Evolutionary conservation across 2,329 filamentous ascomycete genomes (phyloP).

Genomic region (Parastagonospora nodorum): DNA sequence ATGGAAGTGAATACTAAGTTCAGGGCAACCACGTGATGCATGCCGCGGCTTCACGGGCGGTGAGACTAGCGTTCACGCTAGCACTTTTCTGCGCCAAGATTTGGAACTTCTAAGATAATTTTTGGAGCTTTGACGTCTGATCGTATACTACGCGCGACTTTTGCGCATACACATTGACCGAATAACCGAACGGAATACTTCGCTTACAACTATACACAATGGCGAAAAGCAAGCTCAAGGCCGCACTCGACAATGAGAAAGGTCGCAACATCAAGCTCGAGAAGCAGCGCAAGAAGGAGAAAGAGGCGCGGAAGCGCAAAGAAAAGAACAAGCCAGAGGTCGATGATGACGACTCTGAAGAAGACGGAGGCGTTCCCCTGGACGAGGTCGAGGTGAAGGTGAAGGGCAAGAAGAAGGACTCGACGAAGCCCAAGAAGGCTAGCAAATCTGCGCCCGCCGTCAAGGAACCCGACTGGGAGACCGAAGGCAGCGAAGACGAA

Average conservation of each 20-base stretch:
- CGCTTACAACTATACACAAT: slow-evolving; percentile 33
- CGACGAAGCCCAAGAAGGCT: slow-evolving; percentile 36
- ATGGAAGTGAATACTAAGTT: slow-evolving; percentile 15
- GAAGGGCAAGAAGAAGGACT: slow-evolving; percentile 39
- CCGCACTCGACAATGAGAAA: slow-evolving; percentile 62
- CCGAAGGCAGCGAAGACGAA: slow-evolving; percentile 43
- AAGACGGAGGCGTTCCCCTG: slow-evolving; percentile 36
- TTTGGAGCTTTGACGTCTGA: slow-evolving; percentile 30
- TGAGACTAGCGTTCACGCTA: slow-evolving; percentile 33
- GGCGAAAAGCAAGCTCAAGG: slow-evolving; percentile 59
- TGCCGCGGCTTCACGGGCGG: slow-evolving; percentile 36
- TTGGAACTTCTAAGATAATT: slow-evolving; percentile 33
- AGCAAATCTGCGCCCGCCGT: slow-evolving; percentile 32
- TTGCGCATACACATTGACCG: background rate
- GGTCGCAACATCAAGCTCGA: slow-evolving; percentile 75
- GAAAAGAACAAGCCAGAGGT: slow-evolving; percentile 31
- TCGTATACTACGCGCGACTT: slow-evolving; percentile 6
- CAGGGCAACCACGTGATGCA: slow-evolving; percentile 24
- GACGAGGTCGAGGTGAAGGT: slow-evolving; percentile 35
- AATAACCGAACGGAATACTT: background rate
- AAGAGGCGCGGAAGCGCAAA: slow-evolving; percentile 58
- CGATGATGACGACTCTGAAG: slow-evolving; percentile 22
- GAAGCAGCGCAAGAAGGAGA: slow-evolving; percentile 72
- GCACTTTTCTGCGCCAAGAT: slow-evolving; percentile 44
- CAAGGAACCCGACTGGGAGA: slow-evolving; percentile 39